These are phyloP conservation scores for Phytophthora idaei DNA, from an alignment of 352 stramenopile genomes.

Conservation along the genomic window DNA sequence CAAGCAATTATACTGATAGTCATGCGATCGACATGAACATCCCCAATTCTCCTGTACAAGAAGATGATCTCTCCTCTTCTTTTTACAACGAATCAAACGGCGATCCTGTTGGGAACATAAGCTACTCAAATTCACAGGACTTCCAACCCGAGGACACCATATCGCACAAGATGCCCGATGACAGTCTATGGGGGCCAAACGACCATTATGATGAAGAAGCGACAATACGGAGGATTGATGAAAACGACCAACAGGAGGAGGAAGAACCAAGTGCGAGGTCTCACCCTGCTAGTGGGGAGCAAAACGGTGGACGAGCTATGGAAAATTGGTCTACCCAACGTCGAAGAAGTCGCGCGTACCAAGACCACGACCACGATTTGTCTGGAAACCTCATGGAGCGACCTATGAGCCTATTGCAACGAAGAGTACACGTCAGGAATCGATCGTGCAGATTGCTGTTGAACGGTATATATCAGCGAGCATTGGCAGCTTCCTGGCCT, in stretches of 20 bases:
- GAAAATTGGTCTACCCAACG: background rate
- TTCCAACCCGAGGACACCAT: conserved; percentile 3
- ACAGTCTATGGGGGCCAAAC: conserved; percentile 4
- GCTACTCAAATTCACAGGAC: background rate
- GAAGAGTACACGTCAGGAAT: conserved; percentile 51
- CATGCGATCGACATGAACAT: conserved; percentile 4
- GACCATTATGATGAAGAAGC: conserved; percentile 13
- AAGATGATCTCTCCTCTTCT: background rate
- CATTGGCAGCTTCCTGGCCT: conserved; percentile 51
- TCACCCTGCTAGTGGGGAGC: conserved; percentile 18
- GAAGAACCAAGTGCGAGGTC: conserved; percentile 27
- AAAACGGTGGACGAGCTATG: background rate
- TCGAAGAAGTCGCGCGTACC: background rate
- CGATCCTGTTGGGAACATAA: background rate
- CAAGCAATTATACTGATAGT: conserved; percentile 9
- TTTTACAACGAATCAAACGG: conserved; percentile 1
- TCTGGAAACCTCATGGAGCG: conserved; percentile 19
- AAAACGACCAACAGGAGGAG: conserved; percentile 16
- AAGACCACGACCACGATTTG: conserved; percentile 27
- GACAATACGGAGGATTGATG: conserved; percentile 6
- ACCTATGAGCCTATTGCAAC: conserved; percentile 49
- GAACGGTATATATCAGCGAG: conserved; percentile 60
- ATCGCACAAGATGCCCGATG: conserved; percentile 11
- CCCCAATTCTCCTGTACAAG: background rate
- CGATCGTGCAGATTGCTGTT: conserved; percentile 44